These are phyloP conservation scores for Coemansia sp. DNA, from an alignment of 192 early-diverging fungal genomes.

Conservation along the genomic window DNA sequence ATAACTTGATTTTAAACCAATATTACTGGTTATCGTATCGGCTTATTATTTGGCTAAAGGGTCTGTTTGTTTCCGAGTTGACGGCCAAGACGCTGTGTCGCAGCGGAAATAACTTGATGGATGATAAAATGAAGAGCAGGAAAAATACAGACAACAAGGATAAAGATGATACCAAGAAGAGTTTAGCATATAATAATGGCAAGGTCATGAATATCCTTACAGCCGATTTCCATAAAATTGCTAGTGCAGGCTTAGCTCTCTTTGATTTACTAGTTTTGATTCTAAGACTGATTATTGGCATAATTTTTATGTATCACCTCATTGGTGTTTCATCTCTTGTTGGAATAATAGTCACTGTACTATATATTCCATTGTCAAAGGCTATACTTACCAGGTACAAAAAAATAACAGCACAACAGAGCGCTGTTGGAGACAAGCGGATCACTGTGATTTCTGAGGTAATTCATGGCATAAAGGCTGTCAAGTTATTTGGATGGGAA, in stretches of 20 bases:
- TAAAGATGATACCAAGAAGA: conserved; percentile 17
- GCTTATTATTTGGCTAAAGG: conserved; percentile 61
- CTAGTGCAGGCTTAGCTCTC: conserved; percentile 57
- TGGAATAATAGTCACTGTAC: conserved; percentile 66
- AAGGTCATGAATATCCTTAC: conserved; percentile 74
- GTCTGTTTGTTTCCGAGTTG: conserved; percentile 64
- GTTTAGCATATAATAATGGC: conserved; percentile 54
- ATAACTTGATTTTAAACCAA: conserved; percentile 54
- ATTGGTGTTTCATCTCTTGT: conserved; percentile 78
- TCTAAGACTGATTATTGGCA: conserved; percentile 62
- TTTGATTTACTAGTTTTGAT: conserved; percentile 63
- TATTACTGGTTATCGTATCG: conserved; percentile 65
- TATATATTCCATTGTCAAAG: conserved; percentile 60
- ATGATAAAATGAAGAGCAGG: conserved; percentile 9
- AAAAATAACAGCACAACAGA: conserved; percentile 59
- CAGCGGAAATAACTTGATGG: conserved; percentile 54
- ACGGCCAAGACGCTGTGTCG: conserved; percentile 64
- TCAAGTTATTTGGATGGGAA: conserved; percentile 91
- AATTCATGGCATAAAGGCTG: conserved; percentile 83
- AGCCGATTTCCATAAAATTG: conserved; percentile 65
- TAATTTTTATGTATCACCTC: conserved; percentile 68
- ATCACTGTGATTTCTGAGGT: conserved; percentile 79
- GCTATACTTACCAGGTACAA: conserved; percentile 53
- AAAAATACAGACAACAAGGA: conserved; percentile 23
- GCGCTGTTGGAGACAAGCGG: conserved; percentile 67